phyloP scores from a whole-genome alignment of 257 asterid species.

The Solanum piurae region DNA sequence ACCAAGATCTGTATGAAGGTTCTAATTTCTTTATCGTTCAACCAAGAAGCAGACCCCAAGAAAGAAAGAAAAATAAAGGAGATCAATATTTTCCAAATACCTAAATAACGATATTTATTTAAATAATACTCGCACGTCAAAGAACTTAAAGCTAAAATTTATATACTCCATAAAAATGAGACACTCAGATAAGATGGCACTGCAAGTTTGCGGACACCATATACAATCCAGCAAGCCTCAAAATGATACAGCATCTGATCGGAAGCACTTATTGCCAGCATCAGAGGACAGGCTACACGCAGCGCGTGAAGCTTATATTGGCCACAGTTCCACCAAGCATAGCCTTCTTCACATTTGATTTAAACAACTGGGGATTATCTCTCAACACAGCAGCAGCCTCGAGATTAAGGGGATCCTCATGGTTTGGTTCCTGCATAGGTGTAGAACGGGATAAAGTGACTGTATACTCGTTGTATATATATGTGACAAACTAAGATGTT shows the following conservation, averaged over 20 bases:
- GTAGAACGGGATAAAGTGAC: neutral
- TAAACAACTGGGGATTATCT: slow-evolving; percentile 26
- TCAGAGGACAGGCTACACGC: slow-evolving; percentile 9
- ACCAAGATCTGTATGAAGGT: neutral
- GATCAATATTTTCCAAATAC: neutral
- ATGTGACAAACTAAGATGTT: neutral
- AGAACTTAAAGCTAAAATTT: neutral
- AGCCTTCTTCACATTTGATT: slow-evolving; percentile 36
- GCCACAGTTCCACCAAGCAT: slow-evolving; percentile 41
- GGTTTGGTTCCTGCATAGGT: slow-evolving; percentile 25
- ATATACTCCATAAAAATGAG: neutral
- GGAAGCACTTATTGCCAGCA: neutral
- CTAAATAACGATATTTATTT: neutral
- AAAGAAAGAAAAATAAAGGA: neutral
- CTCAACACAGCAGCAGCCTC: slow-evolving; percentile 31
- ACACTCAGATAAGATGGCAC: neutral
- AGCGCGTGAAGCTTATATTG: slow-evolving; percentile 18
- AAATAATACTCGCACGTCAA: neutral
- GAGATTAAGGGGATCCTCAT: slow-evolving; percentile 33
- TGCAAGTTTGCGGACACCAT: neutral
- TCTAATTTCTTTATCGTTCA: neutral
- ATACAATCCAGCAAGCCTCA: neutral
- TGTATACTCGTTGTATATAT: neutral
- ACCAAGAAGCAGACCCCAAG: neutral
- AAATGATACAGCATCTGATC: neutral